Percentiles rank a stretch among this genome's conserved stretches.
Evolutionary conservation across 108 stramenopile species (phyloP).

Genomic region (Nannochloropsis gaditana): DNA sequence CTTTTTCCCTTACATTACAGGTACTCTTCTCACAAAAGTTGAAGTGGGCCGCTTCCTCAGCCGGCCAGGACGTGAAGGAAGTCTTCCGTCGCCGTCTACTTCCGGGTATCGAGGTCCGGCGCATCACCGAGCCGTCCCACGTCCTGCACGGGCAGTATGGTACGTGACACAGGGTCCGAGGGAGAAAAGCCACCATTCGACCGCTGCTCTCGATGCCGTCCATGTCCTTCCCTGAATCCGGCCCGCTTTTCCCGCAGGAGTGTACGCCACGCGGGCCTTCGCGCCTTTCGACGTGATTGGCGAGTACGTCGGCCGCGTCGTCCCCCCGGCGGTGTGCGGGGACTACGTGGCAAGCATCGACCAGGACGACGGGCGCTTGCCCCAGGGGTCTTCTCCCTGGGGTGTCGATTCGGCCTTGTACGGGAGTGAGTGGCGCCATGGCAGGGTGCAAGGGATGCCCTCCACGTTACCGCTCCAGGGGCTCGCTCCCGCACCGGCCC

Average conservation of each 20-base stretch:
- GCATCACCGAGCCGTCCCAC: slow-evolving; percentile 17
- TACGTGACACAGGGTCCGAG: not conserved
- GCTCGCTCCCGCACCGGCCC: not conserved
- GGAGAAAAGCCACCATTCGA: not conserved
- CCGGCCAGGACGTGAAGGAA: not conserved
- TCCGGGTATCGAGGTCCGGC: not conserved
- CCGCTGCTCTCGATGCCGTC: not conserved
- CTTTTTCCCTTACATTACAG: not conserved
- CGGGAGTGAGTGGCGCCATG: not conserved
- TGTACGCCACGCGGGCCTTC: not conserved
- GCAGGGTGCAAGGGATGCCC: not conserved
- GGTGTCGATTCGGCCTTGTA: not conserved
- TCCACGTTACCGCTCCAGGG: not conserved
- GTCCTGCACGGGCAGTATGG: not conserved
- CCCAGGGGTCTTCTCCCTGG: not conserved
- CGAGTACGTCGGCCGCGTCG: slow-evolving; percentile 18
- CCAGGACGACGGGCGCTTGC: not conserved
- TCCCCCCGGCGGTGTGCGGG: not conserved
- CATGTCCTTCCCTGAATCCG: not conserved
- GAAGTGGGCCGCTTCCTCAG: not conserved
- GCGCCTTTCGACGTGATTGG: slow-evolving; percentile 24
- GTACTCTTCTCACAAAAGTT: not conserved
- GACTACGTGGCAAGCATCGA: slow-evolving; percentile 10
- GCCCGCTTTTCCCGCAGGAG: not conserved
- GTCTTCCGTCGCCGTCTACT: slow-evolving; percentile 11